Evolutionary conservation across 768 basidiomycete species (phyloP).

Genomic region (Strobilomyces confusus): DNA sequence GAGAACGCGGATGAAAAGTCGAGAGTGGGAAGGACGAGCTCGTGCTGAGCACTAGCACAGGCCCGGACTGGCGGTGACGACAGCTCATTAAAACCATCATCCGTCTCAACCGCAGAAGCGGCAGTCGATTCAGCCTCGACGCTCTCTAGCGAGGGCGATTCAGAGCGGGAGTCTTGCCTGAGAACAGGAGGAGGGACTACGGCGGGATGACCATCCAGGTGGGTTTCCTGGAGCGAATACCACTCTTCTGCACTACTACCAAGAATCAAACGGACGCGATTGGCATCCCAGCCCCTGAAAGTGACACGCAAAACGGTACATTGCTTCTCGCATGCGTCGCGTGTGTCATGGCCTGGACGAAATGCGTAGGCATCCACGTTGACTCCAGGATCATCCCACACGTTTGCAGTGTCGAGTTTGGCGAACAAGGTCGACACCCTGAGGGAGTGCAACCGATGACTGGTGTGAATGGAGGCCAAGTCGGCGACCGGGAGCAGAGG

Average conservation of each 20-base stretch:
- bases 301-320: slow-evolving; percentile 66
- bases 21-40: slow-evolving; percentile 73
- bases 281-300: slow-evolving; percentile 70
- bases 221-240: slow-evolving; percentile 66
- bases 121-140: slow-evolving; percentile 5
- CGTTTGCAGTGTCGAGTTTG: slow-evolving; percentile 62
- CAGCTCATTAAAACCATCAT: slow-evolving; percentile 3
- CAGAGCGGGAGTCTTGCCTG: not conserved
- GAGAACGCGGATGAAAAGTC: slow-evolving; percentile 59
- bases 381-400: slow-evolving; percentile 52
- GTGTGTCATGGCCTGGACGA: slow-evolving; percentile 32
- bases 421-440: slow-evolving; percentile 67
- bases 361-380: slow-evolving; percentile 61
- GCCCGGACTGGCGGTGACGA: slow-evolving; percentile 12
- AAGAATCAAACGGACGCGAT: slow-evolving; percentile 60
- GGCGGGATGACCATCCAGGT: slow-evolving; percentile 11
- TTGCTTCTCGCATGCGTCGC: slow-evolving; percentile 43
- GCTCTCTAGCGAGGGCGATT: slow-evolving; percentile 2
- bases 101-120: slow-evolving; percentile 6
- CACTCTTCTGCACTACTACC: slow-evolving; percentile 72
- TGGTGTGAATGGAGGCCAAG: slow-evolving; percentile 48
- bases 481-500: slow-evolving; percentile 51
- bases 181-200: not conserved
- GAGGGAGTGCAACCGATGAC: slow-evolving; percentile 52
- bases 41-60: slow-evolving; percentile 54